Conservation (phyloP, 2,329 filamentous ascomycete species). For the Aureobasidium sp. region DNA sequence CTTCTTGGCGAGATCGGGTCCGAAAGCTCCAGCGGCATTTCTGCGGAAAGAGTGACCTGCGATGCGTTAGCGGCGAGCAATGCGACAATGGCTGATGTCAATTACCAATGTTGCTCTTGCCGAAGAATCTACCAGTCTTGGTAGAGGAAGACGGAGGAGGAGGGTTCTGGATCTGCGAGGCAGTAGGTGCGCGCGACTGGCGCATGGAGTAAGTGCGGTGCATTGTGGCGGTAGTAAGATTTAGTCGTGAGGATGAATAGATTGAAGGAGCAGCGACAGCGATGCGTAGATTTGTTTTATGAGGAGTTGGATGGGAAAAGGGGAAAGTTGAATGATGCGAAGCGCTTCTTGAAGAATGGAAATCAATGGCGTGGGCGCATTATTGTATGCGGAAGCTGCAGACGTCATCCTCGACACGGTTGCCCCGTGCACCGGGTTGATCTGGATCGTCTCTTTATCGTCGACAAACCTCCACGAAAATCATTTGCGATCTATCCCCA, state of each 20-base stretch:
- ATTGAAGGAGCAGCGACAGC: not conserved
- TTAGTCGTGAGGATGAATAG: constrained; percentile 1
- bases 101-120: constrained; percentile 71
- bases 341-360: constrained; percentile 12
- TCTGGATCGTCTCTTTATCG: not conserved
- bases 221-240: constrained; percentile 49
- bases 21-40: constrained; percentile 69
- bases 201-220: constrained; percentile 99
- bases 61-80: not conserved
- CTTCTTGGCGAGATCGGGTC: constrained; percentile 91
- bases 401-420: constrained; percentile 2
- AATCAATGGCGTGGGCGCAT: not conserved
- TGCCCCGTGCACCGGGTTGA: constrained; percentile 1
- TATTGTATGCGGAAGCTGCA: constrained; percentile 5
- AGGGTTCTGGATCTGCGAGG: constrained; percentile 84
- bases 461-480: constrained; percentile 9
- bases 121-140: constrained; percentile 84
- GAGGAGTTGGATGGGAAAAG: not conserved
- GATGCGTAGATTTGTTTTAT: not conserved
- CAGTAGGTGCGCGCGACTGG: constrained; percentile 90
- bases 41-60: constrained; percentile 64
- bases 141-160: constrained; percentile 87
- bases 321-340: not conserved
- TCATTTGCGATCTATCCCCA: not conserved
- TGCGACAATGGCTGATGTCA: not conserved